These are phyloP conservation scores for Aphanomyces cochlioides DNA, from an alignment of 352 stramenopile species.

Conservation along the genomic window DNA sequence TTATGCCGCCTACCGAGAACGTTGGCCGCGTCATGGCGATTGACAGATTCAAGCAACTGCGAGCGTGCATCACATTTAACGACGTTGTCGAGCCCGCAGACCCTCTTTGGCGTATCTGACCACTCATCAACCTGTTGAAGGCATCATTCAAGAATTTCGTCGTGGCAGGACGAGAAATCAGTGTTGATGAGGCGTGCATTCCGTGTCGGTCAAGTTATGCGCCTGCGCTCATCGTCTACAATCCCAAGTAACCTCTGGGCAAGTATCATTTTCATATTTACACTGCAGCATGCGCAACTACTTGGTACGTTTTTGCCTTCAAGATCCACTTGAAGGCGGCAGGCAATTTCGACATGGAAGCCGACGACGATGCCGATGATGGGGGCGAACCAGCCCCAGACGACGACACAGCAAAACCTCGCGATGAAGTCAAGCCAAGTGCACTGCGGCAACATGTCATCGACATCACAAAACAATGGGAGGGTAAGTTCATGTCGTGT, in stretches of 20 bases:
- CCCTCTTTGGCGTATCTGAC: background rate
- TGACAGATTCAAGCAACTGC: constrained; percentile 16
- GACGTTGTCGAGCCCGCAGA: background rate
- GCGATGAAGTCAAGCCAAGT: constrained; percentile 2
- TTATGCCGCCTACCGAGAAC: constrained; percentile 4
- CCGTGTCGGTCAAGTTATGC: background rate
- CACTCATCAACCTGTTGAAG: background rate
- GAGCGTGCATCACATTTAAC: constrained; percentile 14
- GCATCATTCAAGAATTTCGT: constrained; percentile 5
- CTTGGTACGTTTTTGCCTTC: background rate
- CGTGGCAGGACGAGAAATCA: background rate
- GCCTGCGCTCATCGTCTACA: background rate
- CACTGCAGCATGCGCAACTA: background rate
- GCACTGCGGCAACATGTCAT: constrained; percentile 1
- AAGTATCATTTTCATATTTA: background rate
- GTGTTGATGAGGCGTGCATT: background rate
- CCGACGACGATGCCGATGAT: background rate
- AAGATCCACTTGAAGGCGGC: background rate
- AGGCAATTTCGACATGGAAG: background rate
- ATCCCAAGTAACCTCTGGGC: background rate
- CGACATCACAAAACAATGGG: constrained; percentile 8
- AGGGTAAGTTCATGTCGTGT: background rate
- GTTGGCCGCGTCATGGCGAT: constrained; percentile 5
- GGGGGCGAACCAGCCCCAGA: background rate
- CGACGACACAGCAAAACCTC: background rate